These are phyloP conservation scores for Sicyos baderoa DNA, from an alignment of 306 rosid genomes.

Conservation along the genomic window DNA sequence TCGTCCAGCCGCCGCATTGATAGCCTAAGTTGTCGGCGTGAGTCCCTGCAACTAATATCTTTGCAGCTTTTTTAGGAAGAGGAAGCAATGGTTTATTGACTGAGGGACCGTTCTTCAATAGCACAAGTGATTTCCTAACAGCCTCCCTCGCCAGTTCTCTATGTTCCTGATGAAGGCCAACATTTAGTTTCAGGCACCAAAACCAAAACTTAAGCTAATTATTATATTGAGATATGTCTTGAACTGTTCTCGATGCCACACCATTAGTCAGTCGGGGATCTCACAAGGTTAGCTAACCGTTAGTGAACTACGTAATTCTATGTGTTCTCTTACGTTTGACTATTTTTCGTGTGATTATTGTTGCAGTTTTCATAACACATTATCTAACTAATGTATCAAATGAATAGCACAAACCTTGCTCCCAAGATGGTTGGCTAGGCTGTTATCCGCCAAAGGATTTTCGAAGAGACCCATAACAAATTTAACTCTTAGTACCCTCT, in stretches of 20 bases:
- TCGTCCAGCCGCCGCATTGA: conserved; percentile 99
- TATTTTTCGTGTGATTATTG: too few species aligned
- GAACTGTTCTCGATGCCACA: too few species aligned
- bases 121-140: conserved; percentile 74
- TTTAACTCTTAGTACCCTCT: conserved; percentile 64
- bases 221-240: background rate
- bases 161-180: conserved; percentile 50
- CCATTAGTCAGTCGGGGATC: too few species aligned
- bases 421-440: conserved; percentile 63
- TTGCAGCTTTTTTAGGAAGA: conserved; percentile 69
- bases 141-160: conserved; percentile 90
- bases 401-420: conserved; percentile 37
- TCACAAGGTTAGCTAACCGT: too few species aligned
- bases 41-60: conserved; percentile 74
- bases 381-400: conserved; percentile 5
- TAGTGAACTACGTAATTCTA: too few species aligned
- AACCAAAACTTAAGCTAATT: background rate
- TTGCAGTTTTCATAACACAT: too few species aligned
- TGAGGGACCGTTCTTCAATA: conserved; percentile 68
- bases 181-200: background rate
- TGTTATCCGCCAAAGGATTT: conserved; percentile 57
- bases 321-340: too few species aligned
- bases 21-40: conserved; percentile 82
- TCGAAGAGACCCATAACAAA: conserved; percentile 80
- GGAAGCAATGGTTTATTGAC: conserved; percentile 57